Percentiles rank a stretch among this genome's conserved stretches.
These are phyloP conservation scores for Leccinum imitatum DNA, from an alignment of 768 basidiomycete species.

Conservation along the genomic window DNA sequence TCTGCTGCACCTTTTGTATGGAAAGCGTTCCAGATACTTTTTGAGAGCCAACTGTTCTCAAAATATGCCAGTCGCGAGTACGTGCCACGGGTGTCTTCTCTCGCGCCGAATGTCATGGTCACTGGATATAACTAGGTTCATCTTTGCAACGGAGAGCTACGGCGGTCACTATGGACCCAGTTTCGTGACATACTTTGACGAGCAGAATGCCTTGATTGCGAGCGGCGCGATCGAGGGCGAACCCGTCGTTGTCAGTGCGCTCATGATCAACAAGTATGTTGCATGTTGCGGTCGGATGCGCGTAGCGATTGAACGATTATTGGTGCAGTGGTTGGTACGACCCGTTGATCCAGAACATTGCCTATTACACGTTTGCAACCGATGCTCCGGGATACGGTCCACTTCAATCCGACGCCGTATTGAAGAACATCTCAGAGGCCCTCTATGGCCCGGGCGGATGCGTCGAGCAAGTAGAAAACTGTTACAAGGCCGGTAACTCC, in stretches of 20 bases:
- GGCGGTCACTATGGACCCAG: conserved; percentile 67
- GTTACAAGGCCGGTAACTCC: conserved; percentile 53
- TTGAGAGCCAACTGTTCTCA: conserved; percentile 54
- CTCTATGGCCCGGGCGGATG: conserved; percentile 53
- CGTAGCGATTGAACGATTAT: not conserved
- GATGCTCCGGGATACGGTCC: conserved; percentile 68
- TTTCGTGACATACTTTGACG: conserved; percentile 62
- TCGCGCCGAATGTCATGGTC: not conserved
- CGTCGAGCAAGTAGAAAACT: conserved; percentile 51
- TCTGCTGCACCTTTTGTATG: conserved; percentile 59
- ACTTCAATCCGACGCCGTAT: conserved; percentile 47
- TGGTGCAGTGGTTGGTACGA: conserved; percentile 60
- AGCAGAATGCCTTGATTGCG: conserved; percentile 56
- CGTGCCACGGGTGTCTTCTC: conserved; percentile 15
- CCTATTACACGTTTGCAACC: conserved; percentile 58
- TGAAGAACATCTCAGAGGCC: conserved; percentile 47
- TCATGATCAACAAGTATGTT: conserved; percentile 63
- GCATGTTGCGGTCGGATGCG: not conserved
- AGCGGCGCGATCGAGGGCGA: conserved; percentile 47
- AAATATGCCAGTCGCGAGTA: conserved; percentile 53
- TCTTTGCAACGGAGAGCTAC: conserved; percentile 65
- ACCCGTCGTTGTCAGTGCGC: conserved; percentile 51
- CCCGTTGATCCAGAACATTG: conserved; percentile 59
- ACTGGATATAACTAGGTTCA: conserved; percentile 43
- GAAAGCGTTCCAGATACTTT: conserved; percentile 62